Percentiles rank a stretch among this genome's conserved stretches.
These are phyloP conservation scores for Annona squamosa DNA, from an alignment of 164 flowering plant species.

Conservation along the genomic window DNA sequence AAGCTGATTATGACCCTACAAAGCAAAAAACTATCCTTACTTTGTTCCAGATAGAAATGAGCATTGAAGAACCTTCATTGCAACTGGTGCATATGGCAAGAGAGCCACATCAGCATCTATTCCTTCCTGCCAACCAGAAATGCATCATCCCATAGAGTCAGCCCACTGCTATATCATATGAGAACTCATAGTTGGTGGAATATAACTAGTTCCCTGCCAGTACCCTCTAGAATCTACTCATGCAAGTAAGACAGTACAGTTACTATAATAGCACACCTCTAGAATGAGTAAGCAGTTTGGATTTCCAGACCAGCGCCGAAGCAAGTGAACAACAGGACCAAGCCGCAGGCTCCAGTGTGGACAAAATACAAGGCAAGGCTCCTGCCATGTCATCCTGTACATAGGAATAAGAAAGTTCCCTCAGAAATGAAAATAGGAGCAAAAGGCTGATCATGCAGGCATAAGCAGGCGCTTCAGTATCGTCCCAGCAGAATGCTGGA, in stretches of 20 bases:
- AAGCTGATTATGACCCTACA: not conserved
- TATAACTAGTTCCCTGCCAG: not conserved
- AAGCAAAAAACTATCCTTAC: constrained; percentile 26
- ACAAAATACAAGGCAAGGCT: constrained; percentile 83
- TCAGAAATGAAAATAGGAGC: not conserved
- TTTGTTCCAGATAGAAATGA: constrained; percentile 76
- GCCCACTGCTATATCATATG: not conserved
- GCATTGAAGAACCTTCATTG: constrained; percentile 79
- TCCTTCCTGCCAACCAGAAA: constrained; percentile 39
- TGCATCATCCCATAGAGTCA: not conserved
- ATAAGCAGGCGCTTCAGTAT: not conserved
- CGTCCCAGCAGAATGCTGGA: not conserved
- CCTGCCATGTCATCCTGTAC: constrained; percentile 66
- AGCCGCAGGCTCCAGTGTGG: constrained; percentile 89
- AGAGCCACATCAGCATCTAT: constrained; percentile 51
- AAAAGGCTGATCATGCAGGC: not conserved
- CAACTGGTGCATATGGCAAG: constrained; percentile 69
- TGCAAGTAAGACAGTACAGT: not conserved
- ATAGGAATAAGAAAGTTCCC: constrained; percentile 4
- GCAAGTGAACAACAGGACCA: constrained; percentile 79
- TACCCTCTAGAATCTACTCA: not conserved
- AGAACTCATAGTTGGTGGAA: not conserved
- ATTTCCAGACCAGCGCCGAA: constrained; percentile 71
- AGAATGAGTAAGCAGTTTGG: constrained; percentile 61
- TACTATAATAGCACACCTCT: constrained; percentile 42